Base-by-base conservation (phyloP, 208 protist genomes). In the Trypanosoma brucei region DNA sequence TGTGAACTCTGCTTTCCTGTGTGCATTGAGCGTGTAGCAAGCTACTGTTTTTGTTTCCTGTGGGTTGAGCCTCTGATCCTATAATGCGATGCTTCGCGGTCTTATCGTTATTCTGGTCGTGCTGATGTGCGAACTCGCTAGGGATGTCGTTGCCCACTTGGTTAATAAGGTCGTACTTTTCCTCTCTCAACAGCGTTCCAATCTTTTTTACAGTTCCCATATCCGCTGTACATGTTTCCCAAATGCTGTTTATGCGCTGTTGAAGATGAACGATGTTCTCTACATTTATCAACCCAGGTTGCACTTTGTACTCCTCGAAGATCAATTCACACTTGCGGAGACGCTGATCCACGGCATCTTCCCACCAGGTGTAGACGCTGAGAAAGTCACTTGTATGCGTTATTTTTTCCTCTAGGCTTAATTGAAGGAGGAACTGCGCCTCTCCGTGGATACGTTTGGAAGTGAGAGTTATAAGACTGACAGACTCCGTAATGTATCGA, bases 401-500 rank as follows among this genome's bases (percentile, higher is more conserved):
- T 30, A 90, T 84, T 55, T 86, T 70, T 58, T 90, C 83, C 68
- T 91, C 84, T 33, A 87, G 63, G 48, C 73, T 79, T 33, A 91
- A 64, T 44, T 57, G 58, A 35, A 91, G 67, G 22, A 91, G 71
- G 53, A 85, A 91, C 34, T 59, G 38, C 0, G 78, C 84, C 57
- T 86, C 78, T 22, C 74, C 51, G 3, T 83, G 71, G 0, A 71
- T 74, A 7, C 73, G 50, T 14, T 65, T 39, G 3, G 75, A 75
- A 8, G 65, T 69, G 2, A 56, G 35, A 35, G 52, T 40, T 0
- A 79, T 75, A 45, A 79, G 56, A 33, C 62, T 59, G 2, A 91
- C 65, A 8, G 77, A 79, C 34, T 91, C 78, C 11, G 59, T 57
- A 4, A 85, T 22, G 8, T 63, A 54, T 40, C 34, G 52, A 35